Evolutionary conservation across 2,329 filamentous ascomycete genomes (phyloP).

Genomic region (Parastagonospora nodorum): DNA sequence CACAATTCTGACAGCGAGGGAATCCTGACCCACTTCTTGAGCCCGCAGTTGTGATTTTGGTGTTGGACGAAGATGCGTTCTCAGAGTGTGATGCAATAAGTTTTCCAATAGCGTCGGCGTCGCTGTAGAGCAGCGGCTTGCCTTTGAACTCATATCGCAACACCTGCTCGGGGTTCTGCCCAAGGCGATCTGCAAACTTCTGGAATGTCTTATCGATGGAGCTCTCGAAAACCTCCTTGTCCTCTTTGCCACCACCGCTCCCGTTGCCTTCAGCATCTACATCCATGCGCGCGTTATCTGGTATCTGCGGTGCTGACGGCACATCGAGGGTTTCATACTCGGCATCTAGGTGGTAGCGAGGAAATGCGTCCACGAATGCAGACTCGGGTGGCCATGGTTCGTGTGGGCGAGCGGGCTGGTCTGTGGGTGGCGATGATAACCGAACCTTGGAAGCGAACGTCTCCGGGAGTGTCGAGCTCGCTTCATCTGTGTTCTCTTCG

Average conservation of each 20-base stretch:
- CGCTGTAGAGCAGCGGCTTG: slow-evolving; percentile 73
- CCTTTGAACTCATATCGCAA: slow-evolving; percentile 57
- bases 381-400: slow-evolving; percentile 77
- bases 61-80: slow-evolving; percentile 27
- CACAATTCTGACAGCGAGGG: slow-evolving; percentile 78
- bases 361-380: slow-evolving; percentile 72
- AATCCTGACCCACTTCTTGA: slow-evolving; percentile 54
- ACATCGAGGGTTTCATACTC: slow-evolving; percentile 85
- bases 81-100: slow-evolving; percentile 54
- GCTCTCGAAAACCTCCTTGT: slow-evolving; percentile 55
- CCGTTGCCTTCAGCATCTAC: slow-evolving; percentile 40
- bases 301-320: slow-evolving; percentile 56
- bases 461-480: slow-evolving; percentile 65
- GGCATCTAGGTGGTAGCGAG: slow-evolving; percentile 79
- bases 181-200: slow-evolving; percentile 56
- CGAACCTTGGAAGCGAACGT: slow-evolving; percentile 75
- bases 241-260: slow-evolving; percentile 46
- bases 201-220: slow-evolving; percentile 57
- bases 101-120: slow-evolving; percentile 74
- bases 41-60: slow-evolving; percentile 33
- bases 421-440: slow-evolving; percentile 51
- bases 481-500: slow-evolving; percentile 28
- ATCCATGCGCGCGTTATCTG: slow-evolving; percentile 52
- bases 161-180: slow-evolving; percentile 57
- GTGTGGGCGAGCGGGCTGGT: slow-evolving; percentile 49